Evolutionary conservation across 441 rosid genomes (phyloP).

Genomic region (Populus hybrid): DNA sequence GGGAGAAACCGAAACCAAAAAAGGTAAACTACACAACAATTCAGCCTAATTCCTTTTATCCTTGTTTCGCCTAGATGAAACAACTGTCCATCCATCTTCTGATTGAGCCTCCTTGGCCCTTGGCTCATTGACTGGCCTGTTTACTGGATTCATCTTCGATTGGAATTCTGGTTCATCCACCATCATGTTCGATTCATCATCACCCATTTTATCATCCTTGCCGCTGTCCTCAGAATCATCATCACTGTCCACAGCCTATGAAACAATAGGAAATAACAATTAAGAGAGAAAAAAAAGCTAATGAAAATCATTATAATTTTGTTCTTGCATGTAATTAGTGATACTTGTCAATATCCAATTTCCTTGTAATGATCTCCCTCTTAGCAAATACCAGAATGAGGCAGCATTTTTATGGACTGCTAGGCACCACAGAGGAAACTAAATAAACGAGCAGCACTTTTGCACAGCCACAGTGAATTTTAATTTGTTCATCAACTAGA

Average conservation of each 20-base stretch:
- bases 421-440: background rate
- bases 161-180: conserved; percentile 39
- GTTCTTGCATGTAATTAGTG: background rate
- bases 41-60: conserved; percentile 43
- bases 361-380: background rate
- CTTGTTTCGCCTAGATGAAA: conserved; percentile 44
- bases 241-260: conserved; percentile 25
- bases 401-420: background rate
- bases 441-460: background rate
- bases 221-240: conserved; percentile 26
- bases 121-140: conserved; percentile 22
- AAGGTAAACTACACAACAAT: background rate
- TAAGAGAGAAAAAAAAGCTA: background rate
- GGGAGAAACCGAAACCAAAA: background rate
- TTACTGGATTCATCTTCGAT: conserved; percentile 17
- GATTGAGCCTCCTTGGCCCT: conserved; percentile 22
- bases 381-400: background rate
- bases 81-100: conserved; percentile 73
- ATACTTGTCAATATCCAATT: background rate
- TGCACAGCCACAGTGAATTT: background rate
- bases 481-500: background rate
- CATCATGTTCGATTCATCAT: conserved; percentile 38
- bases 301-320: background rate
- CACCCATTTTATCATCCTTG: conserved; percentile 23
- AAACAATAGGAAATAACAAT: background rate